Conservation (phyloP, 768 basidiomycete genomes). For the Naganishia vishniacii region DNA sequence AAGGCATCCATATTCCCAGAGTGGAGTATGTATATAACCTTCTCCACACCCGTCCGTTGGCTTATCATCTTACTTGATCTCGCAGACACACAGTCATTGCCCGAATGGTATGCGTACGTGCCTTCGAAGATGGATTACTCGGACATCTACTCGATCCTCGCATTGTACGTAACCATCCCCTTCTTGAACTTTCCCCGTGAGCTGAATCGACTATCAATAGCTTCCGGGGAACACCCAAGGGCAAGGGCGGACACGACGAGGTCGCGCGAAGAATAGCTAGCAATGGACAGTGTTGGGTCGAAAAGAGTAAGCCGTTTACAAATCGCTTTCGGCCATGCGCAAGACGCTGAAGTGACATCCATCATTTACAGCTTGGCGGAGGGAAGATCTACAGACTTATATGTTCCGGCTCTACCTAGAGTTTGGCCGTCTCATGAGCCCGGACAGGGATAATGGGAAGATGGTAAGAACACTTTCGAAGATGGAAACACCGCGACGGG, state of each 20-base stretch:
- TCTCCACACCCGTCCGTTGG: neutral
- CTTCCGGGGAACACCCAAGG: conserved; percentile 48
- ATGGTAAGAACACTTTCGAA: no score
- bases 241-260: conserved; percentile 47
- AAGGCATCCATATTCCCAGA: conserved; percentile 50
- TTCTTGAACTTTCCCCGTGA: neutral
- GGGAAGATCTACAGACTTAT: conserved; percentile 47
- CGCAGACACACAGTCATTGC: conserved; percentile 45
- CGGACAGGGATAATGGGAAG: conserved; percentile 48
- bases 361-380: conserved; percentile 48
- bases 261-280: conserved; percentile 48
- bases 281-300: conserved; percentile 50
- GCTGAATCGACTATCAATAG: conserved; percentile 28
- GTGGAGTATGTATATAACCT: conserved; percentile 41
- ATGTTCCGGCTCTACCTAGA: conserved; percentile 50
- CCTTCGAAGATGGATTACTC: conserved; percentile 50
- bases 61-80: conserved; percentile 5
- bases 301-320: conserved; percentile 39
- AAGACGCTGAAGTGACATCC: no score
- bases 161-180: conserved; percentile 42
- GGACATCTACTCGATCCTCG: conserved; percentile 48
- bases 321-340: no score
- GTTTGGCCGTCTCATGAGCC: conserved; percentile 43
- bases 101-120: conserved; percentile 50
- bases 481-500: no score